Base-by-base conservation (phyloP, 352 stramenopile species). In the Phytophthora quininea region DNA sequence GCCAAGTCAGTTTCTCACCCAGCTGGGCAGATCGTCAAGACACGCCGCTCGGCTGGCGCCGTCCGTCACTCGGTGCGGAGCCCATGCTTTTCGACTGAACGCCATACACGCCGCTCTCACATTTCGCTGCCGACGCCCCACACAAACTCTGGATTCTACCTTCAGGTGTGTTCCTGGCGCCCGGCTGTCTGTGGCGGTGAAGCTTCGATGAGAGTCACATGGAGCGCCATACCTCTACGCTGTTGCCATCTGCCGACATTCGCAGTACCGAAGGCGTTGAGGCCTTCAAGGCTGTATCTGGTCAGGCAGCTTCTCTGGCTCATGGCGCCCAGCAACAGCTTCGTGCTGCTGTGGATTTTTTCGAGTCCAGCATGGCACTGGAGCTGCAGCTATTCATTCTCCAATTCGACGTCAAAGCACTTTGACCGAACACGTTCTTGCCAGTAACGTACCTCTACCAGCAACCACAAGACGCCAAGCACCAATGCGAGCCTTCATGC, bases 401-500 rank as follows among this genome's bases (percentile, higher is more conserved):
- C 53, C 59, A 80, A 79, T 69, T 75, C 64, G 66, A 46, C 53
- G 54, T 43, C 51, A 45, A 40, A 49, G 14, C 3, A 49, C 40
- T 24, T 33, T 51, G 29, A 67, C 60, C 67, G 63, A 70, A 63
- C 53, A 58, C 59, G 55, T 73, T 69, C 40, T 19, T 24, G 19
- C 40, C 60, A 62, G 51, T 63, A 67, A 67, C 59, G 49, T 60
- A 56, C 33, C 48, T 33, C 12, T 33, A 70, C 40, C 35, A 46
- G 7, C 38, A 49, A 61, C 66, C 19, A 24, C 19, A 24, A n/a
- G 52, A 70, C 31, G 15, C 53, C 33, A 56, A 33, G 35, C 33
- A 52, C 32, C 37, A 51, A 92, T 92, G 84, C 80, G 79, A 63
- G 76, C 60, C 37, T 91, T 90, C 52, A 92, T 90, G 79, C 80